Evolutionary conservation across 306 rosid species (phyloP).

Genomic region (Ceratonia siliqua): DNA sequence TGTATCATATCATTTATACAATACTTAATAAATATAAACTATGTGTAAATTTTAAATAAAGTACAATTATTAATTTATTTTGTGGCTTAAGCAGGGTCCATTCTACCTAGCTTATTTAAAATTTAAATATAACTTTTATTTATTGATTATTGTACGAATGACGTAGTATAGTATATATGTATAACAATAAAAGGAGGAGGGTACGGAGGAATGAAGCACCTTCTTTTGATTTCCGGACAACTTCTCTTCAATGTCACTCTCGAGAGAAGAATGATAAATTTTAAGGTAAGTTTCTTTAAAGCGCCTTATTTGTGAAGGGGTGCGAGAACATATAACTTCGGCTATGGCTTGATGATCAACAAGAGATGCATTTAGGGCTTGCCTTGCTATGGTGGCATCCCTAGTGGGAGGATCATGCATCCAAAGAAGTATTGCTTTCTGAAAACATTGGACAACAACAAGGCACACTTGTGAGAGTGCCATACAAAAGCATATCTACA

Average conservation of each 20-base stretch:
- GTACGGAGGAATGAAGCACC: constrained; percentile 34
- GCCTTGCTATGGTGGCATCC: constrained; percentile 51
- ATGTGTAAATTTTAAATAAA: too few relatives aligned
- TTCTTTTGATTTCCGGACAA: constrained; percentile 60
- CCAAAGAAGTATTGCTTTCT: constrained; percentile 79
- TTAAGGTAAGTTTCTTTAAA: constrained; percentile 61
- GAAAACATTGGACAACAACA: constrained; percentile 19
- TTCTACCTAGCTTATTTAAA: too few relatives aligned
- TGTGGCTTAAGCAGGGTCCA: too few relatives aligned
- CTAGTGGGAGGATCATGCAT: constrained; percentile 64
- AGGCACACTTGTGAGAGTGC: background rate
- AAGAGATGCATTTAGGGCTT: constrained; percentile 36
- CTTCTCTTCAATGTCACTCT: constrained; percentile 45
- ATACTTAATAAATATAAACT: too few relatives aligned
- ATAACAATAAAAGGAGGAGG: background rate
- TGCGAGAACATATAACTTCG: constrained; percentile 74
- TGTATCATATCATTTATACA: too few relatives aligned
- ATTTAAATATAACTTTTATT: too few relatives aligned
- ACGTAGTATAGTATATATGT: too few relatives aligned
- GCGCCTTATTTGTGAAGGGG: constrained; percentile 64
- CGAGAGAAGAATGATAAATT: constrained; percentile 45
- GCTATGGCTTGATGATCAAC: constrained; percentile 57
- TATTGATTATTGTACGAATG: too few relatives aligned
- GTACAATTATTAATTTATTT: too few relatives aligned
- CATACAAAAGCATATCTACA: too few relatives aligned